phyloP scores from a whole-genome alignment of 2,329 filamentous ascomycete species.

The Fusarium heterosporum region DNA sequence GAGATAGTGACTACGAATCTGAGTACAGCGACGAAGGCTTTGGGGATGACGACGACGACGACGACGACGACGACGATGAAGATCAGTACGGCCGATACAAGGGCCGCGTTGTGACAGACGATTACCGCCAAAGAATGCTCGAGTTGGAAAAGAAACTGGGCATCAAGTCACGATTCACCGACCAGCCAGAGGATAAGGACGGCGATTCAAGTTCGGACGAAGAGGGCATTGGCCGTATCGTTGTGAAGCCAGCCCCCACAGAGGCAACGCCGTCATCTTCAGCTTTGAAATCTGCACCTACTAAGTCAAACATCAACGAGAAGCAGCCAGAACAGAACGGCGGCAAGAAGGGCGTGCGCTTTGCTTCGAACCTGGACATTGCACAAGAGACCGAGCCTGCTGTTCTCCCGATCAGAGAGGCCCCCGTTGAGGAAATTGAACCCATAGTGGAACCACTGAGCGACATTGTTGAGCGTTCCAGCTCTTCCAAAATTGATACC shows the following conservation, averaged over 20 bases:
- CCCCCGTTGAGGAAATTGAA: constrained; percentile 41
- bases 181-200: constrained; percentile 59
- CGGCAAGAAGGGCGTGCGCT: constrained; percentile 80
- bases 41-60: constrained; percentile 63
- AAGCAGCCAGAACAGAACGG: constrained; percentile 37
- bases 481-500: constrained; percentile 44
- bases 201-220: constrained; percentile 53
- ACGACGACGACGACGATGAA: constrained; percentile 64
- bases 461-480: constrained; percentile 64
- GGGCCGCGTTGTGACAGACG: constrained; percentile 73
- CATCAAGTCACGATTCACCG: constrained; percentile 64
- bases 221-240: constrained; percentile 68
- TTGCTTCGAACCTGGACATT: constrained; percentile 80
- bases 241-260: constrained; percentile 55
- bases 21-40: constrained; percentile 65
- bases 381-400: constrained; percentile 57
- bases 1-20: constrained; percentile 66
- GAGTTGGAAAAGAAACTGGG: constrained; percentile 82
- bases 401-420: constrained; percentile 27
- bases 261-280: constrained; percentile 27
- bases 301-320: constrained; percentile 52
- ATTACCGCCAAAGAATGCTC: constrained; percentile 85
- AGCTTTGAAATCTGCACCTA: constrained; percentile 41
- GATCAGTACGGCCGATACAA: constrained; percentile 79
- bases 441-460: constrained; percentile 61